A percentile compares a stretch with the other conserved stretches of the same genome.
Conservation (phyloP, 1,139 yeast species). For the Candida sp. region DNA sequence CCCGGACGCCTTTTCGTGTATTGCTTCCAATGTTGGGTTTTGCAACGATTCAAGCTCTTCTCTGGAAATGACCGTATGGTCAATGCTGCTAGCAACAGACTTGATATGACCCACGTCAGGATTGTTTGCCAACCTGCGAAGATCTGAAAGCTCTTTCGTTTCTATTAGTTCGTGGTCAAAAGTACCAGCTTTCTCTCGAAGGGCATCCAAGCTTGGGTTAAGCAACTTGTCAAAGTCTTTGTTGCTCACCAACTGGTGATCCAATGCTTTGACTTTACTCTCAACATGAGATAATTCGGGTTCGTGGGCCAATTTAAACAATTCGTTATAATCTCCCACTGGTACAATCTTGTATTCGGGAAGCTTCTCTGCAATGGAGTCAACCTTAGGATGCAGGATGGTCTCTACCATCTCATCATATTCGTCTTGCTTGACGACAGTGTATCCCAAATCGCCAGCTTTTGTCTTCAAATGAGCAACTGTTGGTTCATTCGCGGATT, state of each 20-base stretch:
- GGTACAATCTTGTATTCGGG: conserved; percentile 23
- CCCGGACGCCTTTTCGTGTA: conserved; percentile 19
- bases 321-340: conserved; percentile 18
- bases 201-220: conserved; percentile 18
- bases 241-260: conserved; percentile 19
- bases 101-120: conserved; percentile 24
- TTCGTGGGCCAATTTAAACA: conserved; percentile 14
- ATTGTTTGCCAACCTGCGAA: conserved; percentile 16
- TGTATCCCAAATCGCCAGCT: conserved; percentile 20
- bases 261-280: conserved; percentile 14
- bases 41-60: conserved; percentile 20
- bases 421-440: conserved; percentile 28
- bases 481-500: conserved; percentile 38
- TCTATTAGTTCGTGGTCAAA: conserved; percentile 4
- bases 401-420: conserved; percentile 15
- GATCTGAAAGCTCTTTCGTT: conserved; percentile 14
- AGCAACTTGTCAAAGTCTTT: conserved; percentile 16
- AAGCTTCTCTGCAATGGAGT: conserved; percentile 19
- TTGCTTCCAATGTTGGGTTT: conserved; percentile 22
- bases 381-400: conserved; percentile 24
- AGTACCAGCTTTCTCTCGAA: conserved; percentile 14
- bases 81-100: conserved; percentile 17
- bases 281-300: conserved; percentile 13
- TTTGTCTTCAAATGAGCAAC: conserved; percentile 25
- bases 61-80: conserved; percentile 17